A percentile compares a stretch with the other conserved stretches of the same genome.
Conservation (phyloP, 371 early-diverging fungal species). For the Apophysomyces trapeziformis region DNA sequence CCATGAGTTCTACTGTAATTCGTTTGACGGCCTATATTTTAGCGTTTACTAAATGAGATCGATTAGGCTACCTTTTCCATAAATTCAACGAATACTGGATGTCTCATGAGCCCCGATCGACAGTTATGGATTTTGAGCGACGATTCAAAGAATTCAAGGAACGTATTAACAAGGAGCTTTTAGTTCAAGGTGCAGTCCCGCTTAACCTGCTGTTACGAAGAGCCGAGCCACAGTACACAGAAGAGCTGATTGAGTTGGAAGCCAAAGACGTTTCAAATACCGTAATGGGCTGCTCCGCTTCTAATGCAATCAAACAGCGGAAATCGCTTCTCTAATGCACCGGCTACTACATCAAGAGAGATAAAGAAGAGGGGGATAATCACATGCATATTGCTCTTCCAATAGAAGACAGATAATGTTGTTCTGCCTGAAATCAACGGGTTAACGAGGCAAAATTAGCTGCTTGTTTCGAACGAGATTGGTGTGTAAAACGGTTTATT, state of each 20-base stretch:
- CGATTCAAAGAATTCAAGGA: slow-evolving; percentile 66
- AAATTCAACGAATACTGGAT: slow-evolving; percentile 74
- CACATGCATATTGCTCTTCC: not conserved
- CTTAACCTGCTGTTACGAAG: slow-evolving; percentile 9
- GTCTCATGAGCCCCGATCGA: slow-evolving; percentile 53
- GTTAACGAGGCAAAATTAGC: too few species aligned
- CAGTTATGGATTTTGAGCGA: slow-evolving; percentile 78
- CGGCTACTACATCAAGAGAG: too few species aligned
- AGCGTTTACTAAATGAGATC: not conserved
- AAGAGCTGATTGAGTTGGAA: not conserved
- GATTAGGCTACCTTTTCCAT: slow-evolving; percentile 68
- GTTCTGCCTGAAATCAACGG: too few species aligned
- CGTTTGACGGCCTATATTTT: not conserved
- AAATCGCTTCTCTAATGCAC: not conserved
- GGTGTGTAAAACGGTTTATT: not conserved
- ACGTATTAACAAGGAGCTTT: slow-evolving; percentile 48
- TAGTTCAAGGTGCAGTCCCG: slow-evolving; percentile 28
- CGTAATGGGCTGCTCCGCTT: not conserved
- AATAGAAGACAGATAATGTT: too few species aligned
- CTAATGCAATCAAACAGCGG: not conserved
- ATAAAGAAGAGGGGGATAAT: not conserved
- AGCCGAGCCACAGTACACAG: slow-evolving; percentile 12
- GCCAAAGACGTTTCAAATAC: not conserved
- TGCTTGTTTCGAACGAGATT: not conserved
- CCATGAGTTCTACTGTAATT: slow-evolving; percentile 77